Base-by-base conservation (phyloP, 768 basidiomycete genomes). In the Rhodotorula diobovata region DNA sequence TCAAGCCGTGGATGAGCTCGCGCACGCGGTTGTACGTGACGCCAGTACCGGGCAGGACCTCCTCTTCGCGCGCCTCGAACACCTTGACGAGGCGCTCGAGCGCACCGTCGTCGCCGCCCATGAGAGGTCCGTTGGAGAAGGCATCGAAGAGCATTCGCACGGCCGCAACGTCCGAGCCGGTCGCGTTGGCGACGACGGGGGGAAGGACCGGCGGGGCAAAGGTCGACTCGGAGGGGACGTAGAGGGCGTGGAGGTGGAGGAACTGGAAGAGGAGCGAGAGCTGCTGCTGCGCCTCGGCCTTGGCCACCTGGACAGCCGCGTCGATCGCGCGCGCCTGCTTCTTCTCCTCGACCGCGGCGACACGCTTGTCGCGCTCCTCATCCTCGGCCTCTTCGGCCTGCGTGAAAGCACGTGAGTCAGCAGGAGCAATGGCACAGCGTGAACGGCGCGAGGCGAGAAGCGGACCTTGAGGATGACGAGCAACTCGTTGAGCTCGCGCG, bases 231-330 rank as follows among this genome's bases (percentile, higher is more conserved):
- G 61, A 41, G 8, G 74, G 73, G 58, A 57, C 35, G 72, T 74
- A 75, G 51, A 78, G 71, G 18, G 70, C 53, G 73, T 75, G 72
- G 34, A 79, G 71, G 66, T 72, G 78, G 14, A 79, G 63, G 78
- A 79, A 79, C 37, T 78, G 77, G 69, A 75, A 70, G 32, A 77
- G 73, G 57, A 76, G 66, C 37, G 72, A 55, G 50, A 76, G 67
- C 21, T 69, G 65, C 28, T 68, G 63, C 50, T 77, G 68, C 20
- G 69, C 28, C 41, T 70, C 61, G 46, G 67, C 21, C 73, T 77
- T 74, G 48, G 65, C 30, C 21, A 68, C 67, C 43, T 65, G 23
- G 45, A 75, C 63, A 21, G 78, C 78, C 1, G 66, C 68, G 12
- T 67, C 69, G 68, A 78, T 56, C n/a, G 69, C 67, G 28, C 46